These are phyloP conservation scores for Pistacia integerrima DNA, from an alignment of 345 rosid species.

Conservation along the genomic window DNA sequence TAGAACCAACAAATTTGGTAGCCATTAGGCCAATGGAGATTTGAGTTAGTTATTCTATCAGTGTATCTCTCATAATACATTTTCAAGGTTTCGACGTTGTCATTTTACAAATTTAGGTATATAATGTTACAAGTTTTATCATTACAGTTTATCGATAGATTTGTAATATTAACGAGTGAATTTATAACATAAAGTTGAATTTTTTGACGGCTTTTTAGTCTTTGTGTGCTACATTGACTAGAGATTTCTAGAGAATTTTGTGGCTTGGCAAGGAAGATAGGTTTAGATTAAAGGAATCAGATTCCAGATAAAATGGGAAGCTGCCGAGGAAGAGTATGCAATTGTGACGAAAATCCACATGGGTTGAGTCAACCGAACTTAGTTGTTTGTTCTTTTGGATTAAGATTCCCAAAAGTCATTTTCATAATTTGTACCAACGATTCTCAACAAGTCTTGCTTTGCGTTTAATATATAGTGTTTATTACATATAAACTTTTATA, in stretches of 20 bases:
- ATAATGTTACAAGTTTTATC: too few relatives aligned
- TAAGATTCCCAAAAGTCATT: constrained; percentile 9
- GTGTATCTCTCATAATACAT: not conserved
- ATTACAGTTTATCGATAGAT: too few relatives aligned
- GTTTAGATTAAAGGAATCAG: constrained; percentile 23
- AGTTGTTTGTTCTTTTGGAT: constrained; percentile 5
- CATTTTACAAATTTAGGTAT: too few relatives aligned
- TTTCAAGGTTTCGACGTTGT: too few relatives aligned
- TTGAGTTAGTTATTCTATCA: not conserved
- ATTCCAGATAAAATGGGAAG: constrained; percentile 19
- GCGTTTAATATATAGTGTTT: too few relatives aligned
- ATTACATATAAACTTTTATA: too few relatives aligned
- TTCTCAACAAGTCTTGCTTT: not conserved
- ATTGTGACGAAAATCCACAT: not conserved
- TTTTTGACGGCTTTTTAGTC: too few relatives aligned
- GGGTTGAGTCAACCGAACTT: constrained; percentile 4
- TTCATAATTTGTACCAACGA: not conserved
- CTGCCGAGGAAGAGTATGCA: constrained; percentile 12
- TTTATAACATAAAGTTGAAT: too few relatives aligned
- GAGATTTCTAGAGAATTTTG: not conserved
- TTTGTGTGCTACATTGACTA: too few relatives aligned
- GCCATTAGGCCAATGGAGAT: constrained; percentile 11
- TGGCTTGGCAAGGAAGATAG: constrained; percentile 14
- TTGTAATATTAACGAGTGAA: too few relatives aligned
- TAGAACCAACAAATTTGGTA: constrained; percentile 1